Evolutionary conservation across 2,329 filamentous ascomycete genomes (phyloP).

Genomic region (Exophiala phaeomuriformis): DNA sequence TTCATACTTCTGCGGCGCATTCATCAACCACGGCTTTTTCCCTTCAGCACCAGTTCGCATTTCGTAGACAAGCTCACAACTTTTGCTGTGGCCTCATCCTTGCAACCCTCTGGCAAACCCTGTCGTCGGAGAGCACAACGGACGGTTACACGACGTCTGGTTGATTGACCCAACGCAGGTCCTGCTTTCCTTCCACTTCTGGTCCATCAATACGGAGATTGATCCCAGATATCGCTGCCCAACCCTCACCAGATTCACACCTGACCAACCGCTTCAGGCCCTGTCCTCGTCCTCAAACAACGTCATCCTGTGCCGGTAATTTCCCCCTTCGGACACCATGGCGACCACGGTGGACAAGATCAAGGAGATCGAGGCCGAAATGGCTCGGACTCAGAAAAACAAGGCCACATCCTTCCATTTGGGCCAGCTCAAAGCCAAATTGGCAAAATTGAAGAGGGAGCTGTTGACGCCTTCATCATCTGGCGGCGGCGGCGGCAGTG

Average conservation of each 20-base stretch:
- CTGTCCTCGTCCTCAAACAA: constrained; percentile 1
- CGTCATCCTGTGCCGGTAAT: constrained; percentile 13
- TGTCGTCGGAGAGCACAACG: neutral
- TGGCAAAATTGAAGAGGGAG: constrained; percentile 95
- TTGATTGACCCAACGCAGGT: neutral
- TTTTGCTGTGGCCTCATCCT: neutral
- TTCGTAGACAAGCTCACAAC: neutral
- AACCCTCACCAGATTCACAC: neutral
- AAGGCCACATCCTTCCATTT: constrained; percentile 91
- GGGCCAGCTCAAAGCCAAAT: constrained; percentile 92
- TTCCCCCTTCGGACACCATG: constrained; percentile 54
- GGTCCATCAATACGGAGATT: neutral
- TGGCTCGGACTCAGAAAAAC: constrained; percentile 96
- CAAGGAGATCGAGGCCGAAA: constrained; percentile 95
- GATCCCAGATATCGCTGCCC: neutral
- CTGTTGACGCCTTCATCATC: constrained; percentile 74
- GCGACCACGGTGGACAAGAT: constrained; percentile 98
- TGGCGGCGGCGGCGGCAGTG: constrained; percentile 75
- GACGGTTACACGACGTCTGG: neutral
- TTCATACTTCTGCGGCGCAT: too few species aligned
- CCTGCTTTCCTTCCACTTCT: neutral
- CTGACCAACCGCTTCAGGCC: neutral
- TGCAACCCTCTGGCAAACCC: neutral
- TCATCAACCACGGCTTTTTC: too few species aligned
- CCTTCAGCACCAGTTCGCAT: neutral